Conservation (phyloP, 2,329 filamentous ascomycete genomes). For the Monosporascus ibericus region DNA sequence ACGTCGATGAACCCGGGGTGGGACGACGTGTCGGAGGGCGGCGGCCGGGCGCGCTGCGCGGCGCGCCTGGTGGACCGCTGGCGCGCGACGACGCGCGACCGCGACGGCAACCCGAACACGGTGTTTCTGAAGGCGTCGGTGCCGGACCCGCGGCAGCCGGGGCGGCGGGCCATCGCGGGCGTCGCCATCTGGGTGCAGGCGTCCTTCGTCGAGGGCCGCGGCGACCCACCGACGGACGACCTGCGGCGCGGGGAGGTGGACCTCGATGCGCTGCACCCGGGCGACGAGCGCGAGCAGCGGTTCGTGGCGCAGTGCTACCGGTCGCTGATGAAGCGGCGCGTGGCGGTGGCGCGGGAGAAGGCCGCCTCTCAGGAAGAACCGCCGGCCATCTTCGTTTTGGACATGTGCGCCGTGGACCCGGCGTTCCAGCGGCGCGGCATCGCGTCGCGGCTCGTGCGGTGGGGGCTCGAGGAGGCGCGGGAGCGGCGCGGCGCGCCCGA, state of each 20-base stretch:
- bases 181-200: constrained; percentile 50
- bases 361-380: constrained; percentile 23
- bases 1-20: constrained; percentile 46
- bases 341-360: constrained; percentile 35
- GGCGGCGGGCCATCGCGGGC: constrained; percentile 36
- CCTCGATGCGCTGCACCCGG: constrained; percentile 34
- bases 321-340: constrained; percentile 38
- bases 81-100: constrained; percentile 32
- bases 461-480: constrained; percentile 38
- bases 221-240: constrained; percentile 32
- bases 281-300: constrained; percentile 36
- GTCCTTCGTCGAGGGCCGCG: constrained; percentile 42
- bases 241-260: constrained; percentile 21
- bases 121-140: constrained; percentile 50
- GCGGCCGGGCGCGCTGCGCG: constrained; percentile 30
- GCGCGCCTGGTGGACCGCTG: constrained; percentile 36
- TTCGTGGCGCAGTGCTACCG: constrained; percentile 38
- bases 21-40: constrained; percentile 36
- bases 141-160: constrained; percentile 22
- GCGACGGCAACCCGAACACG: constrained; percentile 39
- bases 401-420: constrained; percentile 47
- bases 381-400: constrained; percentile 44
- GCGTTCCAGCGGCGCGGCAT: constrained; percentile 45
- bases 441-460: constrained; percentile 38
- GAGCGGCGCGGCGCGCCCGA: constrained; percentile 33